Evolutionary conservation across 2,329 filamentous ascomycete species (phyloP), one percentile per base, ranked within the genome.

Genomic region (Akanthomyces uredinophilus): DNA sequence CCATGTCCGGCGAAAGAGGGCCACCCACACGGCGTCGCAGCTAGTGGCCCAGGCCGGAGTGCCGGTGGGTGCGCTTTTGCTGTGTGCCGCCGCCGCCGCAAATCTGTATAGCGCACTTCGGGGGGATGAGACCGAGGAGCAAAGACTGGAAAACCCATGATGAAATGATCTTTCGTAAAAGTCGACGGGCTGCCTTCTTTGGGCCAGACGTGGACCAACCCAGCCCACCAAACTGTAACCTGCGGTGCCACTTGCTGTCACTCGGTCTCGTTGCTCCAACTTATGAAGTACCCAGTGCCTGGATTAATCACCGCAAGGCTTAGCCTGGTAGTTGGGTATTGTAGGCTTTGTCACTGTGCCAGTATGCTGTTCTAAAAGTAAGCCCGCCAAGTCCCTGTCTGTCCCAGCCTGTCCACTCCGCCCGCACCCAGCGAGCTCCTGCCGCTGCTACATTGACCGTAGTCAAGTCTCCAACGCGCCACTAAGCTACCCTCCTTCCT

Each of bases 331-430:
- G n/a, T n/a, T n/a, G n/a, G 39, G 7, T 35, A 35, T 35, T 11
- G 32, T 35, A 35, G 32, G 2, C 11, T 8, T 35, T 11, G 7
- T 35, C 32, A 35, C 32, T 35, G 32, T 35, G 2, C 32, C 10
- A 16, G 47, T 16, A 16, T 16, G 37, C 37, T 39, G n/a, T 43
- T 18, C 24, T 22, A 57, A 44, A 32, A 50, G 43, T 49, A 49
- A 49, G 55, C 53, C 55, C 29, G 22, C 35, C 32, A 22, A 29
- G 41, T 41, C 29, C 24, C 4, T 29, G 32, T 53, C 59, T 29
- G 32, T 53, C 59, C 59, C 47, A 63, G 37, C 35, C 53, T 49
- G 61, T 63, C 27, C 32, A 63, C 41, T 58, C 61, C 61, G 61
- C 61, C 32, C 37, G 37, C 61, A 63, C 54, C 54, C 1, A 24